Evolutionary conservation across 305 asterid genomes (phyloP), one percentile per base, ranked within the genome.

Genomic region (Fraxinus sp.): DNA sequence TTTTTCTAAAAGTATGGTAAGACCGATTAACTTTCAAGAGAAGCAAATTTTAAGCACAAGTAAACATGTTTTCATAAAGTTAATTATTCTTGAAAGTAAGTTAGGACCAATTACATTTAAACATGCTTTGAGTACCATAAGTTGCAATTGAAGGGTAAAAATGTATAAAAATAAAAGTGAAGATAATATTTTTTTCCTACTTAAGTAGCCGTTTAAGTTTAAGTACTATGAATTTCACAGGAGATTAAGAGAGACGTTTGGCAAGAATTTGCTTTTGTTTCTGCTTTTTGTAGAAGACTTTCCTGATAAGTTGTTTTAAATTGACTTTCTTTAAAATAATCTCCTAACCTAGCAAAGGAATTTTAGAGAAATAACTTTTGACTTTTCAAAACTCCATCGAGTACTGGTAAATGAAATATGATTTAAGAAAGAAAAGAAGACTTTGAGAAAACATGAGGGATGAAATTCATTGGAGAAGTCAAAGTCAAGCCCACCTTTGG

Each of bases 401-500:
- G n/a, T n/a, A n/a, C n/a, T n/a, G n/a, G n/a, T 30, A 30, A 30
- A 30, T 30, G 33, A 30, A 30, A 30, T 30, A 30, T 30, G 33
- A 28, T 28, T 28, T 28, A 0, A 3, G 7, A 49, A 4, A 13
- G 5, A 13, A 78, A 52, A 80, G 77, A 86, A 81, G 83, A 85
- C 82, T 70, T 75, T 13, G 6, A 62, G 37, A 78, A 79, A 78
- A 73, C 5, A 9, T 28, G 80, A 80, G 77, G 30, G 39, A 81
- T 80, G 81, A 86, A 86, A 78, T 55, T 35, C 39, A 37, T 30
- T 64, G 8, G 1, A 44, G 5, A 28, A 76, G 97, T 93, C 97
- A 92, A 87, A 92, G 98, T 93, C 98, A 91, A 88, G 97, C 93
- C 91, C 88, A 83, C 94, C 92, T 80, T 82, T 75, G 81, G 73